Percentiles rank a stretch among this genome's conserved stretches.
These are phyloP conservation scores for Lentinus polychrous DNA, from an alignment of 1,284 basidiomycete genomes.

Conservation along the genomic window DNA sequence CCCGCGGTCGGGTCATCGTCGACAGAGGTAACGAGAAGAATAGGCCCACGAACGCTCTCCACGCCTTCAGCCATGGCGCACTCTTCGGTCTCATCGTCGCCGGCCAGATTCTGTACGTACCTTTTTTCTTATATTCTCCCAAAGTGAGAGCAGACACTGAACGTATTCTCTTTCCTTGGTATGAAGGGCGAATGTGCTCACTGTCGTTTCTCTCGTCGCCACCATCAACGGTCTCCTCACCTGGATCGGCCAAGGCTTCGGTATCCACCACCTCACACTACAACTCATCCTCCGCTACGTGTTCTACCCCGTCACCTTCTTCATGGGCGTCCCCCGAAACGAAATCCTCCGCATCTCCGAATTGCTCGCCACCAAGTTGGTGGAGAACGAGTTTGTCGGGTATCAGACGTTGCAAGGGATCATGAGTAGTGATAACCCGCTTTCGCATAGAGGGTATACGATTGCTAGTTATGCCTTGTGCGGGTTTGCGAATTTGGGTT, in stretches of 20 bases:
- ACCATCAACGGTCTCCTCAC: constrained; percentile 82
- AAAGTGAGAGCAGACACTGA: not conserved
- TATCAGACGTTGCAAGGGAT: constrained; percentile 58
- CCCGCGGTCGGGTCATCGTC: constrained; percentile 73
- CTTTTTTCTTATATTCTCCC: not conserved
- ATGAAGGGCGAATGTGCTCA: constrained; percentile 72
- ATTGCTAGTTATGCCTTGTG: constrained; percentile 83
- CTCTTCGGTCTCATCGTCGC: constrained; percentile 82
- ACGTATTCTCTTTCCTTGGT: no score
- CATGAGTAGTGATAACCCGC: constrained; percentile 41
- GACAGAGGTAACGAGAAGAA: constrained; percentile 63
- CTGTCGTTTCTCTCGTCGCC: constrained; percentile 75
- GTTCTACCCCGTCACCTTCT: constrained; percentile 83
- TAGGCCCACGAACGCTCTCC: constrained; percentile 68
- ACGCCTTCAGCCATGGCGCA: constrained; percentile 86
- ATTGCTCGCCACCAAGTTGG: constrained; percentile 80
- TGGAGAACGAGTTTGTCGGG: constrained; percentile 85
- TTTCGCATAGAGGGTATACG: constrained; percentile 67
- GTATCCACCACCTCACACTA: constrained; percentile 76
- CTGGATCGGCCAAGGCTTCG: constrained; percentile 85
- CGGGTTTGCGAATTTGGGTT: constrained; percentile 85
- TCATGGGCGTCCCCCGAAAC: constrained; percentile 67
- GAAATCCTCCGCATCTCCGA: constrained; percentile 75
- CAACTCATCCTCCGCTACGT: constrained; percentile 83
- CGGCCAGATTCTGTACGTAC: constrained; percentile 72